Evolutionary conservation across 352 stramenopile genomes (phyloP).

Genomic region (Phytophthora cajani): DNA sequence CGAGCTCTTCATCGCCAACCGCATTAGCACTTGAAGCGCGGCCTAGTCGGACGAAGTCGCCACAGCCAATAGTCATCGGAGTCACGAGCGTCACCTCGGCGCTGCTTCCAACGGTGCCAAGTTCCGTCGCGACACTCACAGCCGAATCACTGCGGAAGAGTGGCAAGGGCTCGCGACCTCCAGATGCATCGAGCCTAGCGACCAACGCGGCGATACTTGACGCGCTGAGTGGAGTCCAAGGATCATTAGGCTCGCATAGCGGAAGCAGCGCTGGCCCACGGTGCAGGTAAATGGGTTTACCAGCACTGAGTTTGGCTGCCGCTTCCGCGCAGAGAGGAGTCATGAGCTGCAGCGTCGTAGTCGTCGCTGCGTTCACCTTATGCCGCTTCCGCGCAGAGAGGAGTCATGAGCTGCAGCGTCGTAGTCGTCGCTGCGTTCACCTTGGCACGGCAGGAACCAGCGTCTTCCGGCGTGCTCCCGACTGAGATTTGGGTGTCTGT

Average conservation of each 20-base stretch:
- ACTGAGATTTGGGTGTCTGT: conserved; percentile 30
- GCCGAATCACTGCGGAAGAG: conserved; percentile 66
- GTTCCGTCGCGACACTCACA: conserved; percentile 47
- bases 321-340: conserved; percentile 32
- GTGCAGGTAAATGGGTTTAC: conserved; percentile 55
- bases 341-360: conserved; percentile 41
- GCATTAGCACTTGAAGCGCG: conserved; percentile 38
- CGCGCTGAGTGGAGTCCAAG: conserved; percentile 55
- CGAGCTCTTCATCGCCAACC: conserved; percentile 13
- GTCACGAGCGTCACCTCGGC: conserved; percentile 38
- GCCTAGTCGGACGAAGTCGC: conserved; percentile 73
- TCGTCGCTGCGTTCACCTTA: conserved; percentile 8
- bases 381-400: conserved; percentile 29
- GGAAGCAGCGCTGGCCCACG: conserved; percentile 74
- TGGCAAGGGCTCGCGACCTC: conserved; percentile 52
- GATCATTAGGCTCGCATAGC: conserved; percentile 54
- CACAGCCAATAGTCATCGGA: conserved; percentile 57
- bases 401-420: conserved; percentile 41
- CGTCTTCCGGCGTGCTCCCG: conserved; percentile 21
- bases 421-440: conserved; percentile 22
- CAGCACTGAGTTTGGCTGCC: conserved; percentile 29
- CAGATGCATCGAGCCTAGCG: conserved; percentile 32
- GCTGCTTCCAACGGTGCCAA: conserved; percentile 44
- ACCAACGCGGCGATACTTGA: conserved; percentile 37
- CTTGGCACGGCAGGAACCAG: conserved; percentile 27